Percentiles rank a stretch among this genome's conserved stretches.
These are phyloP conservation scores for Casuarina equisetifolia DNA, from an alignment of 306 rosid genomes.

Conservation along the genomic window DNA sequence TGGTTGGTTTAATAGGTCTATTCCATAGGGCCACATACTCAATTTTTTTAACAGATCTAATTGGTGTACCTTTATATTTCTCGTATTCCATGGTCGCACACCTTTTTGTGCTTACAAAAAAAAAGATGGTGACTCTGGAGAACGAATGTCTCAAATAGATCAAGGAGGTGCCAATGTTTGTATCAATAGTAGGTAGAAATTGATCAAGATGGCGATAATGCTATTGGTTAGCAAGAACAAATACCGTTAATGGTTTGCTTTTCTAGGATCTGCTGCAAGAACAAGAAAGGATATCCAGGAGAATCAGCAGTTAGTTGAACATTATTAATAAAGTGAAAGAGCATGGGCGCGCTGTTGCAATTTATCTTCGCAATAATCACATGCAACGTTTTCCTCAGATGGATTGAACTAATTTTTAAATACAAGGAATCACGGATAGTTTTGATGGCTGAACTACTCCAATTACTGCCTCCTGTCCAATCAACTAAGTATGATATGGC, in stretches of 20 bases:
- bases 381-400: background rate
- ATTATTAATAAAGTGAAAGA: background rate
- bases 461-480: background rate
- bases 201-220: background rate
- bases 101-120: background rate
- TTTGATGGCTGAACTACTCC: background rate
- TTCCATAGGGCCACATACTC: too few species aligned
- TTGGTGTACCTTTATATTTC: background rate
- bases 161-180: background rate
- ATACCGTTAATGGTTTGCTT: background rate
- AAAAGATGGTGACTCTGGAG: background rate
- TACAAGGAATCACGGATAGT: background rate
- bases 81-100: background rate
- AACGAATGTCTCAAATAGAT: background rate
- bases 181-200: background rate
- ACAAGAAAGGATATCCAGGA: background rate
- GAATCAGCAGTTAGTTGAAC: background rate
- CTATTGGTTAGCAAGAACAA: background rate
- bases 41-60: too few species aligned
- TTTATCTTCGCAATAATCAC: background rate
- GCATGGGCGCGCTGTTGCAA: background rate
- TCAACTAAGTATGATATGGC: background rate
- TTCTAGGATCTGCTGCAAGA: background rate
- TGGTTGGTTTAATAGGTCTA: too few species aligned
- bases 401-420: background rate